A percentile compares a stretch with the other conserved stretches of the same genome.
These are phyloP conservation scores for Carpinus fangiana DNA, from an alignment of 306 rosid species.

Conservation along the genomic window DNA sequence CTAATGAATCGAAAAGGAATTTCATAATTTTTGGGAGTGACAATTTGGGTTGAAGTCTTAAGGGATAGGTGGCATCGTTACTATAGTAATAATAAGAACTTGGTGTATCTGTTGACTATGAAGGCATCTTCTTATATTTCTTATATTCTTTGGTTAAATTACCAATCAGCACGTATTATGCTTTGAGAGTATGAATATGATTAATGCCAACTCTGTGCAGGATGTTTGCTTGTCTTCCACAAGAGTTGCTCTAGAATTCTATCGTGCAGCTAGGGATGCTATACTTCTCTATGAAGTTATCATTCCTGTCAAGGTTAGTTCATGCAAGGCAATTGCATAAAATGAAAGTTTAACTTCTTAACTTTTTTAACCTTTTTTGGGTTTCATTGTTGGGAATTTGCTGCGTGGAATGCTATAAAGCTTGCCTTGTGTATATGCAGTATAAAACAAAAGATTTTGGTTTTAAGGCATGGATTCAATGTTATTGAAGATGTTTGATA, in stretches of 20 bases:
- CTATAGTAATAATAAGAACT: neutral
- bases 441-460: neutral
- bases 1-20: neutral
- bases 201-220: constrained; percentile 44
- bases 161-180: neutral
- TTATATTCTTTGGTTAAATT: constrained; percentile 12
- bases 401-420: neutral
- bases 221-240: constrained; percentile 89
- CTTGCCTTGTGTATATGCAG: neutral
- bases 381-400: constrained; percentile 2
- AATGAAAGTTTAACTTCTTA: constrained; percentile 19
- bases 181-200: constrained; percentile 24
- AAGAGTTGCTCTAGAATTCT: constrained; percentile 89
- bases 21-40: neutral
- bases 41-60: neutral
- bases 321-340: constrained; percentile 23
- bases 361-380: neutral
- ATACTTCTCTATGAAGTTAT: constrained; percentile 92
- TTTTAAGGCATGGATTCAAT: neutral
- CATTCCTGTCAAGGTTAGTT: constrained; percentile 92
- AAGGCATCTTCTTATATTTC: neutral
- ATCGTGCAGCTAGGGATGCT: constrained; percentile 84
- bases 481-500: neutral
- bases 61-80: neutral
- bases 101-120: neutral